Conservation (phyloP, 257 asterid genomes). For the Nyctanthes arbortristis region DNA sequence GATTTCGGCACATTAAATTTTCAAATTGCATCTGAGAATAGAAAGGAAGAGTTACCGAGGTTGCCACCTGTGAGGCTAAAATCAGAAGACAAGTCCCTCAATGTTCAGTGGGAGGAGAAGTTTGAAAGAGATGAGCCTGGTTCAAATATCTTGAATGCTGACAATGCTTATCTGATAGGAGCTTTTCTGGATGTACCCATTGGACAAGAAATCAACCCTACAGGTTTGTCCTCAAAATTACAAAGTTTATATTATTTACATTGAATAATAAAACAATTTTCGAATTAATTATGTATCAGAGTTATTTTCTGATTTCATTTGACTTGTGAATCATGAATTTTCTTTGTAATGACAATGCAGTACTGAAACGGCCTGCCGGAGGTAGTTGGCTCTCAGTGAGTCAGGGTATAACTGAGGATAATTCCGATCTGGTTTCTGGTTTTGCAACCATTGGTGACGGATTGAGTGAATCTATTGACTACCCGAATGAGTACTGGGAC, state of each 20-base stretch:
- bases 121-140: conserved; percentile 62
- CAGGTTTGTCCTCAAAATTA: conserved; percentile 52
- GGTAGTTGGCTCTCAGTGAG: conserved; percentile 94
- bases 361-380: conserved; percentile 55
- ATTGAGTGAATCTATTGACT: conserved; percentile 62
- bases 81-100: conserved; percentile 78
- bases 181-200: conserved; percentile 93
- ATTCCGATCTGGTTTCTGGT: conserved; percentile 93
- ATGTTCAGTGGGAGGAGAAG: conserved; percentile 85
- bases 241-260: too few relatives aligned
- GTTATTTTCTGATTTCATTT: not conserved
- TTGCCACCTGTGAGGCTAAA: conserved; percentile 85
- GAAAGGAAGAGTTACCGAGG: conserved; percentile 88
- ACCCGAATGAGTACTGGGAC: conserved; percentile 79
- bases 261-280: too few relatives aligned
- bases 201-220: conserved; percentile 74
- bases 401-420: conserved; percentile 91
- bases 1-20: conserved; percentile 52
- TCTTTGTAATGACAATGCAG: conserved; percentile 36
- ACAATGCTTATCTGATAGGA: conserved; percentile 69
- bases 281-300: too few relatives aligned
- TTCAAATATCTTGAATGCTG: conserved; percentile 56
- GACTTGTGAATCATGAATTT: conserved; percentile 23
- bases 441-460: conserved; percentile 86
- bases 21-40: conserved; percentile 58